These are phyloP conservation scores for Fusarium globosum DNA, from an alignment of 2,329 filamentous ascomycete species.

Conservation along the genomic window DNA sequence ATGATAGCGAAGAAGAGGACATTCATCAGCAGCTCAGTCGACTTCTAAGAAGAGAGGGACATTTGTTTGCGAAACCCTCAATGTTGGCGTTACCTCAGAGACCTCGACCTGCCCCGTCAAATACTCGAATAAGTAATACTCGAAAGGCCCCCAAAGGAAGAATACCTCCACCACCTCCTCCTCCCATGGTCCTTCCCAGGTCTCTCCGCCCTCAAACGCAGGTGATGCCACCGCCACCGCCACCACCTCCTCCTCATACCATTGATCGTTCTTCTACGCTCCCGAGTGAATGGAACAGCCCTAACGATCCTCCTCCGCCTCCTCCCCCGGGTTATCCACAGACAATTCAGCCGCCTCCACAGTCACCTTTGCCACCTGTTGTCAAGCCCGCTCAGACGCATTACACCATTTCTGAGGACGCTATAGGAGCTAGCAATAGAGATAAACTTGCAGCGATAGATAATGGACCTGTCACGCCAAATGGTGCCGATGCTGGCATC, in stretches of 20 bases:
- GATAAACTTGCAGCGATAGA: conserved; percentile 2
- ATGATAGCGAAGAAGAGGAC: neutral
- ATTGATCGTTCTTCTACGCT: neutral
- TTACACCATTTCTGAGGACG: conserved; percentile 6
- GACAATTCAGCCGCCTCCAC: neutral
- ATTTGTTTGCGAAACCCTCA: neutral
- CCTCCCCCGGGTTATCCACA: neutral
- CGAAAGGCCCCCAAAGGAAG: neutral
- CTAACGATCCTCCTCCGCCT: neutral
- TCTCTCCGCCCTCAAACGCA: neutral
- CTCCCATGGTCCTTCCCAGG: neutral
- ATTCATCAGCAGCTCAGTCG: neutral
- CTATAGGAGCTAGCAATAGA: neutral
- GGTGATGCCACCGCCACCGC: neutral
- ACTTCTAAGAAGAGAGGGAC: neutral
- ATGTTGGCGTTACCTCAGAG: neutral
- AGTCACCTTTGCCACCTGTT: neutral
- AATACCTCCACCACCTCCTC: rapidly evolving
- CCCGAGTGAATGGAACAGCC: neutral
- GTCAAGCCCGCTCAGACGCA: neutral
- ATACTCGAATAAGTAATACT: neutral
- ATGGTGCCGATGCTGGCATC: neutral
- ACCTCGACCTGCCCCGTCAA: neutral
- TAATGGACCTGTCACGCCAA: neutral
- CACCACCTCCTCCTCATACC: neutral